These are phyloP conservation scores for Corymbia maculata DNA, from an alignment of 345 rosid genomes.

Conservation along the genomic window DNA sequence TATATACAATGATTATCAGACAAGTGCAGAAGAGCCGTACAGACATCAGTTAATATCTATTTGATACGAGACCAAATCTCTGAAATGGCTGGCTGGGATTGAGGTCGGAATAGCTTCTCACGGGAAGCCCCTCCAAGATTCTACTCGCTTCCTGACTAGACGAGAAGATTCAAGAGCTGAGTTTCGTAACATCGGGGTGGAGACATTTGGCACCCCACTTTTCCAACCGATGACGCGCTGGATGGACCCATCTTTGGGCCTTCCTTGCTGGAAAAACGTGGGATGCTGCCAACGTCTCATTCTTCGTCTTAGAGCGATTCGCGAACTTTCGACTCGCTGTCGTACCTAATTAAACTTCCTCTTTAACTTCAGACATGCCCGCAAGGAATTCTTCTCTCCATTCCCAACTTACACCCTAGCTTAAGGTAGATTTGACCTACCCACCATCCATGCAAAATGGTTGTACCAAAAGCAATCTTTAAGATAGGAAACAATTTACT, in stretches of 20 bases:
- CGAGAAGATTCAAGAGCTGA: neutral
- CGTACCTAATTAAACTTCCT: neutral
- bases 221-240: neutral
- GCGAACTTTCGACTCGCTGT: neutral
- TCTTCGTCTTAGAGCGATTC: neutral
- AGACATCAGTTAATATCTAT: neutral
- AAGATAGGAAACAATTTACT: neutral
- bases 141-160: neutral
- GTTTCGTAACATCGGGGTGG: neutral
- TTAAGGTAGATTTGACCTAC: neutral
- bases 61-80: neutral
- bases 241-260: neutral
- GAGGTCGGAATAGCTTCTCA: neutral
- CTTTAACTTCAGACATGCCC: neutral
- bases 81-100: neutral
- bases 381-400: neutral
- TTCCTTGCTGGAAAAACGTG: neutral
- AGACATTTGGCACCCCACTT: neutral
- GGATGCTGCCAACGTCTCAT: neutral
- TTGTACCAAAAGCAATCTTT: neutral
- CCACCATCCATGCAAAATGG: neutral
- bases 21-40: neutral
- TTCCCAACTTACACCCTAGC: neutral
- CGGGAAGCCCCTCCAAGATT: neutral
- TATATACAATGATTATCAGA: accelerated